These are phyloP conservation scores for Alternaria hordeiaustralica DNA, from an alignment of 2,329 filamentous ascomycete genomes.

Conservation along the genomic window DNA sequence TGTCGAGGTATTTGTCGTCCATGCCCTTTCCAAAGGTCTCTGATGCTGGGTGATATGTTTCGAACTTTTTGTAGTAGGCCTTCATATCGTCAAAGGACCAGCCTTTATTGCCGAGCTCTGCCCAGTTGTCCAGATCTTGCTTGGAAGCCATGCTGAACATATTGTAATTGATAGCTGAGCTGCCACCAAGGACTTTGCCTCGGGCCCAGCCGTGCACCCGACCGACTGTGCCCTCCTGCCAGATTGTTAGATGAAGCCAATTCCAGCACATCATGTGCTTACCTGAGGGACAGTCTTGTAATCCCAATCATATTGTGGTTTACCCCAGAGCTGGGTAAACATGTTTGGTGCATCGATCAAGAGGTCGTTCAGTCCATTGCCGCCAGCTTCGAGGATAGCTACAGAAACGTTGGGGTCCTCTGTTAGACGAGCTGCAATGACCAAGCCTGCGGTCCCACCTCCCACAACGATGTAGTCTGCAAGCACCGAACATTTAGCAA, in stretches of 20 bases:
- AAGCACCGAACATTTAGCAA: neutral
- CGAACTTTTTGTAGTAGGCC: conserved; percentile 47
- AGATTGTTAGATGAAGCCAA: conserved; percentile 1
- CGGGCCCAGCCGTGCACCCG: conserved; percentile 34
- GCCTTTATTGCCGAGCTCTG: conserved; percentile 46
- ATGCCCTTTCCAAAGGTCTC: conserved; percentile 26
- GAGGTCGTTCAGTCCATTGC: conserved; percentile 33
- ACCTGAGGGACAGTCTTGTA: conserved; percentile 42
- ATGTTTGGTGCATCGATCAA: conserved; percentile 38
- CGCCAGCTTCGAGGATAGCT: conserved; percentile 38
- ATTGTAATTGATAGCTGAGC: conserved; percentile 45
- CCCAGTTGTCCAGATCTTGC: conserved; percentile 49
- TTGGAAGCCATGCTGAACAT: conserved; percentile 38
- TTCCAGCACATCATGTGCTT: neutral
- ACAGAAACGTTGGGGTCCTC: conserved; percentile 38
- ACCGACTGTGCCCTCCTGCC: conserved; percentile 30
- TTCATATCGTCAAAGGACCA: conserved; percentile 46
- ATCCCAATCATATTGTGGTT: conserved; percentile 42
- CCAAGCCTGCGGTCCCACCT: conserved; percentile 40
- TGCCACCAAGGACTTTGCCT: conserved; percentile 48
- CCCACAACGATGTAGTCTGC: conserved; percentile 33
- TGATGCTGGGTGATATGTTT: conserved; percentile 39
- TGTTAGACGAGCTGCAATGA: conserved; percentile 36
- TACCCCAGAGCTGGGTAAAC: conserved; percentile 32
- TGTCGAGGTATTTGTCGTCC: conserved; percentile 35